Evolutionary conservation across 2,329 filamentous ascomycete genomes (phyloP), one percentile per base, ranked within the genome.

Genomic region (Dryadomyces quercus-mongolicae): DNA sequence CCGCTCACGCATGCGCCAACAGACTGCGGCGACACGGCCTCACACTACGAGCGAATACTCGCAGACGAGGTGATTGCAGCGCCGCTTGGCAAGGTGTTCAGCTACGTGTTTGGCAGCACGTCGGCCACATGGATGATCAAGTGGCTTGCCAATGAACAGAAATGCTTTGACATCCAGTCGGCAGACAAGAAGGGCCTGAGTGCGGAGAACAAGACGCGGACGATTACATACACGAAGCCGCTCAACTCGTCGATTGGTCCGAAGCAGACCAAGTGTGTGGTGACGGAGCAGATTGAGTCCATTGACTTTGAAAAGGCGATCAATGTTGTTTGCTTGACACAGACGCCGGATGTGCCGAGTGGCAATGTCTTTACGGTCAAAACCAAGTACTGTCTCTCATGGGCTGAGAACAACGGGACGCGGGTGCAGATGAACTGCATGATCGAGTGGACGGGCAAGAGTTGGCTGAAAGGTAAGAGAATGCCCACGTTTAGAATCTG

Each of bases 401-500:
- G 93, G 93, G 90, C 84, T 4, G 83, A 93, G 51, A 85, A 84
- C 58, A 95, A 95, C 63, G 74, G 82, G 43, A 98, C 94, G 1
- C 80, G 90, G 31, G 72, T 98, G 34, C 82, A 93, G 58, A 85
- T 92, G 71, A 96, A 85, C 60, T 96, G 89, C 67, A 85, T 83
- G 2, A 87, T 96, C 46, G 94, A 98, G 65, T 98, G 94, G 94
- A 85, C 85, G 3, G 91, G 91, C 62, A 98, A 97, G 76, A 96
- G 91, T 72, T 98, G 93, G 93, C 73, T 98, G 48, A 96, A 93
- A 73, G 88, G 91, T 94, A 74, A 16, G 15, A n/a, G 7, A 22
- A 22, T 20, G 22, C n/a, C n/a, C n/a, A n/a, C n/a, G n/a, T n/a
- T n/a, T n/a, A n/a, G n/a, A n/a, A n/a, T n/a, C n/a, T n/a, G n/a